These are phyloP conservation scores for Candida endomychidarum DNA, from an alignment of 805 yeast genomes.

Conservation along the genomic window DNA sequence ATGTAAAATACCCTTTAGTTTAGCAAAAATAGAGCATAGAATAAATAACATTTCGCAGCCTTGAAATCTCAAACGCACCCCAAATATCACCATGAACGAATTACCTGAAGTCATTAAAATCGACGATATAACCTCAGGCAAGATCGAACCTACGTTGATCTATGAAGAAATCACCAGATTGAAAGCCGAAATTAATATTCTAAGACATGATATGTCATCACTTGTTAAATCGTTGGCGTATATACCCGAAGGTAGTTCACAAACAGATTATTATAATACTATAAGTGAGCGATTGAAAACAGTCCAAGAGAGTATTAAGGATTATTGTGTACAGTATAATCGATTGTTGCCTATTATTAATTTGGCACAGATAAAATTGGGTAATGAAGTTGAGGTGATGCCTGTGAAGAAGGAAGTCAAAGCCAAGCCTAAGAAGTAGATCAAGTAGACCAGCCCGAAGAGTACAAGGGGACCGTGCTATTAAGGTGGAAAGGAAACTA, in stretches of 20 bases:
- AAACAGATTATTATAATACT: conserved; percentile 36
- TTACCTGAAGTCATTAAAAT: conserved; percentile 38
- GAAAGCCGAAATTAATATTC: conserved; percentile 41
- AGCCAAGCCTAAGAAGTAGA: conserved; percentile 1
- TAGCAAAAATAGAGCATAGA: background rate
- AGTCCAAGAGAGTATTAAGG: conserved; percentile 40
- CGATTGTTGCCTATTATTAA: conserved; percentile 50
- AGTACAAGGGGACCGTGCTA: too few species aligned
- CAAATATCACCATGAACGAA: conserved; percentile 6
- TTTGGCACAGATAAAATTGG: conserved; percentile 49
- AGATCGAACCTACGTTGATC: conserved; percentile 39
- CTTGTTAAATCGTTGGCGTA: conserved; percentile 39
- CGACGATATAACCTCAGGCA: conserved; percentile 45
- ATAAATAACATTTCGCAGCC: background rate
- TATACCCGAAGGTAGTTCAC: conserved; percentile 30
- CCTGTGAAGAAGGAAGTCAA: conserved; percentile 11
- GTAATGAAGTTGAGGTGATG: conserved; percentile 49
- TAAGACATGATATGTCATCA: conserved; percentile 41
- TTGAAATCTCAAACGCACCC: background rate
- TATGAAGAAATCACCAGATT: conserved; percentile 43
- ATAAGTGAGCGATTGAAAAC: conserved; percentile 37
- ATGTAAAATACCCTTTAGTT: too few species aligned
- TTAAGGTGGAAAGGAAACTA: too few species aligned
- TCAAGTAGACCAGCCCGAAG: too few species aligned
- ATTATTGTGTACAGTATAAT: conserved; percentile 45